Percentiles rank a stretch among this genome's conserved stretches.
Conservation (phyloP, 495 filamentous ascomycete genomes). For the Darksidea phi region DNA sequence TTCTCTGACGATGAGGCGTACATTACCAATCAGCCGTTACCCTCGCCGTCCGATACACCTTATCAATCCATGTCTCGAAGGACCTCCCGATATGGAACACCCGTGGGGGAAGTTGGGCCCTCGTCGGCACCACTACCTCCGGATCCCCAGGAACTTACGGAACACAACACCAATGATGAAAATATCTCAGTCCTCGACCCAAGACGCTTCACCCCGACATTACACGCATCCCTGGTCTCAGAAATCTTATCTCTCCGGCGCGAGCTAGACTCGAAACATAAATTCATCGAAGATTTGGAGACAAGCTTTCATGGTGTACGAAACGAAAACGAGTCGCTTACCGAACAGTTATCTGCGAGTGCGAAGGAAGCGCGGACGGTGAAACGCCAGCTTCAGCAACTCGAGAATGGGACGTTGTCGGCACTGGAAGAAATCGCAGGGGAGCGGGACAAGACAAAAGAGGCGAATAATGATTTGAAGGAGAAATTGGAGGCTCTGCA, state of each 20-base stretch:
- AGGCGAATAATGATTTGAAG: slow-evolving; percentile 68
- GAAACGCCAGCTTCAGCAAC: slow-evolving; percentile 77
- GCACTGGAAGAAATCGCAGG: slow-evolving; percentile 77
- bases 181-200: slow-evolving; percentile 79
- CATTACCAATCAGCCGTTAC: slow-evolving; percentile 51
- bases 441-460: slow-evolving; percentile 83
- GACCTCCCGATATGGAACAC: slow-evolving; percentile 54
- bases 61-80: slow-evolving; percentile 59
- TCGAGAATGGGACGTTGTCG: slow-evolving; percentile 83
- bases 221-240: slow-evolving; percentile 91
- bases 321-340: slow-evolving; percentile 70
- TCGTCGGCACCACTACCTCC: slow-evolving; percentile 61
- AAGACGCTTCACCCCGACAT: slow-evolving; percentile 86
- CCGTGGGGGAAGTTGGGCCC: slow-evolving; percentile 58
- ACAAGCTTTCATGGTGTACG: slow-evolving; percentile 65
- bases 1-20: slow-evolving; percentile 40
- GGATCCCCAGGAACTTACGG: slow-evolving; percentile 47
- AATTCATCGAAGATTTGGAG: slow-evolving; percentile 81
- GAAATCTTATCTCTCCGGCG: slow-evolving; percentile 85
- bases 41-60: slow-evolving; percentile 66
- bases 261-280: slow-evolving; percentile 84
- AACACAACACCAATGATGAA: slow-evolving; percentile 58
- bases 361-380: slow-evolving; percentile 74
- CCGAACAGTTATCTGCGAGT: slow-evolving; percentile 57
- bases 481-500: slow-evolving; percentile 75